These are phyloP conservation scores for Aspergillus sparsus DNA, from an alignment of 495 filamentous ascomycete genomes.

Conservation along the genomic window DNA sequence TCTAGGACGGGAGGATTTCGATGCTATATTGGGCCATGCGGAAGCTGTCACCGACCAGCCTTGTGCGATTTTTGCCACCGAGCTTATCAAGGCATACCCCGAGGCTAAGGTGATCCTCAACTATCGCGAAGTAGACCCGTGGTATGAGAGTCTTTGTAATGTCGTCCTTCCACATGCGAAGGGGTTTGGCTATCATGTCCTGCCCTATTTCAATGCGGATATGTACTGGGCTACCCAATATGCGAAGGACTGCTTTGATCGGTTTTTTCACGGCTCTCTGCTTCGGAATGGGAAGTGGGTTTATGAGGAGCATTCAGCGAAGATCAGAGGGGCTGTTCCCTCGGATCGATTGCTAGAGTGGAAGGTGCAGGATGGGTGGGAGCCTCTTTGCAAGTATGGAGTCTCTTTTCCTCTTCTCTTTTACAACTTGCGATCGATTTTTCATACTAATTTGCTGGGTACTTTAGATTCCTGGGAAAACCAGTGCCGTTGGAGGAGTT, in stretches of 20 bases:
- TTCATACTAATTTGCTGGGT: no score
- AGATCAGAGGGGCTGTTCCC: slow-evolving; percentile 34
- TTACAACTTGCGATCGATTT: not conserved
- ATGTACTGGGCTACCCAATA: slow-evolving; percentile 21
- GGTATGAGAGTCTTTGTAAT: slow-evolving; percentile 37
- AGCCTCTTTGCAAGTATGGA: slow-evolving; percentile 52
- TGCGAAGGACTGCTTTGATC: slow-evolving; percentile 3
- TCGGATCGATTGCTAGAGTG: slow-evolving; percentile 54
- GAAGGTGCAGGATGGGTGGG: slow-evolving; percentile 57
- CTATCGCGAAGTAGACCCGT: slow-evolving; percentile 14
- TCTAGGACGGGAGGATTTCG: slow-evolving; percentile 17
- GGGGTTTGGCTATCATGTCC: slow-evolving; percentile 9
- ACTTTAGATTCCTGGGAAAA: slow-evolving; percentile 10
- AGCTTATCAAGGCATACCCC: slow-evolving; percentile 45
- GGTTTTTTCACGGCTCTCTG: slow-evolving; percentile 9
- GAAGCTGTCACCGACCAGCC: slow-evolving; percentile 14
- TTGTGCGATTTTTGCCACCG: slow-evolving; percentile 10
- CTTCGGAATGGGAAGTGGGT: slow-evolving; percentile 29
- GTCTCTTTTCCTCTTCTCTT: not conserved
- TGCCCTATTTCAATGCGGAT: slow-evolving; percentile 22
- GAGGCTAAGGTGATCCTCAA: slow-evolving; percentile 19
- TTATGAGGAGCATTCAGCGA: slow-evolving; percentile 31
- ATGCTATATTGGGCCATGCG: slow-evolving; percentile 14
- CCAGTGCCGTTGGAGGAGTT: slow-evolving; percentile 9
- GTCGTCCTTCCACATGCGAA: not conserved